Evolutionary conservation across 768 basidiomycete genomes (phyloP), one percentile per base, ranked within the genome.

Genomic region (Termitomyces eurrhizus): DNA sequence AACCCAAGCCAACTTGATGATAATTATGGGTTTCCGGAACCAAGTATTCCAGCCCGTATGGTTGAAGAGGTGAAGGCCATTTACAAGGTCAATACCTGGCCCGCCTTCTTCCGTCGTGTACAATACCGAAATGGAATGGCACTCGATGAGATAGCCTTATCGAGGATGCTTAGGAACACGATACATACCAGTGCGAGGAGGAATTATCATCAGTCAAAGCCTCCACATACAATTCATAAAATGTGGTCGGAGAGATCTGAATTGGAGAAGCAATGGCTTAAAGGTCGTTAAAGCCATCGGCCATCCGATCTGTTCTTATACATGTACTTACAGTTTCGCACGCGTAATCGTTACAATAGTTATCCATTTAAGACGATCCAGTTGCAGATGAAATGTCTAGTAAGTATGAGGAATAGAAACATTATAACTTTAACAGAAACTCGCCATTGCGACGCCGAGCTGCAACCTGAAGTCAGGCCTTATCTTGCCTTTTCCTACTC

Each of bases 51-150:
- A 18, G 73, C 72, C 57, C 56, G 64, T 26, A 77, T 81, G 77
- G 79, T 80, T 5, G 67, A 70, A 56, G 73, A 75, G 66, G 73
- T 79, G 62, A 80, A 79, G 68, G 73, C 71, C n/a, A 78, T 80
- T 39, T 78, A 78, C 60, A 70, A 69, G 60, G 73, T 78, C 18
- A 64, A 68, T 53, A 70, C 72, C 7, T 81, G 79, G 79, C 74
- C 74, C 13, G 70, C 62, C 16, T 80, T 78, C 68, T 79, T 80
- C 59, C 45, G 61, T 5, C 71, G 71, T 45, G 75, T 78, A 14
- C 65, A 66, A 29, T 78, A 72, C 65, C 63, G 63, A 21, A 67
- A 69, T 52, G 72, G 74, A n/a, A 59, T 62, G 21, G 57, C 41
- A 5, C 73, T 77, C 45, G 73, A 72, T n/a, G 74, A 74, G 60